Evolutionary conservation across 1,139 yeast species (phyloP).

Genomic region (Yamadazyma sp.): DNA sequence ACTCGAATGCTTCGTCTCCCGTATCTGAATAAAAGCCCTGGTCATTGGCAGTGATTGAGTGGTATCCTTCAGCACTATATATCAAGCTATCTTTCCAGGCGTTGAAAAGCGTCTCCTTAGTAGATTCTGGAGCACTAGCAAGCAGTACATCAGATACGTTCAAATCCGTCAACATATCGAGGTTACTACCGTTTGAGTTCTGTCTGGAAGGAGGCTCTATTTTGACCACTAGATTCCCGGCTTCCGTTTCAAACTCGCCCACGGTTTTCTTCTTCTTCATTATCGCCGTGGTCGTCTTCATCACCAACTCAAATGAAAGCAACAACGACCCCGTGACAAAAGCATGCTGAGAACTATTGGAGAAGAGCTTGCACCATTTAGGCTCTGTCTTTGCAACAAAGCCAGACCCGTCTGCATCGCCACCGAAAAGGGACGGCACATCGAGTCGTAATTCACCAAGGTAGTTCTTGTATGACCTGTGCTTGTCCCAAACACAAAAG

Average conservation of each 20-base stretch:
- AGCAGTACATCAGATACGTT: constrained; percentile 6
- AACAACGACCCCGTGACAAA: constrained; percentile 60
- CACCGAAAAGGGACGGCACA: constrained; percentile 41
- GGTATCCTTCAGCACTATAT: constrained; percentile 30
- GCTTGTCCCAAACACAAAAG: constrained; percentile 48
- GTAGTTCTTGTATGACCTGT: constrained; percentile 45
- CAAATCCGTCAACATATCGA: constrained; percentile 8
- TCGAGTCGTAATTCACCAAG: constrained; percentile 57
- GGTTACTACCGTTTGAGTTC: constrained; percentile 7
- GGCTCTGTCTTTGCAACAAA: constrained; percentile 29
- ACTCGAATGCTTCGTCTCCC: constrained; percentile 10
- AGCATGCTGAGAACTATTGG: constrained; percentile 44
- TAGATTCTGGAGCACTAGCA: constrained; percentile 6
- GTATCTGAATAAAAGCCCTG: constrained; percentile 40
- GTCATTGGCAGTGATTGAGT: constrained; percentile 29
- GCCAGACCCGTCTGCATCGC: constrained; percentile 14
- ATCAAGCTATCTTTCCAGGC: constrained; percentile 33
- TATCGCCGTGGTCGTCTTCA: constrained; percentile 17
- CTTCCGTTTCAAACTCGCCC: constrained; percentile 4
- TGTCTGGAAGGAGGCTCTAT: constrained; percentile 24
- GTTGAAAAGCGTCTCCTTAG: constrained; percentile 17
- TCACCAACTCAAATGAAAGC: constrained; percentile 49
- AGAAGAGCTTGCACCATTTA: constrained; percentile 53
- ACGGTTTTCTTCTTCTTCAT: constrained; percentile 8
- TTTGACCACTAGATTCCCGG: constrained; percentile 11